These are phyloP conservation scores for Hypoxylon intermedium DNA, from an alignment of 495 filamentous ascomycete genomes.

Conservation along the genomic window DNA sequence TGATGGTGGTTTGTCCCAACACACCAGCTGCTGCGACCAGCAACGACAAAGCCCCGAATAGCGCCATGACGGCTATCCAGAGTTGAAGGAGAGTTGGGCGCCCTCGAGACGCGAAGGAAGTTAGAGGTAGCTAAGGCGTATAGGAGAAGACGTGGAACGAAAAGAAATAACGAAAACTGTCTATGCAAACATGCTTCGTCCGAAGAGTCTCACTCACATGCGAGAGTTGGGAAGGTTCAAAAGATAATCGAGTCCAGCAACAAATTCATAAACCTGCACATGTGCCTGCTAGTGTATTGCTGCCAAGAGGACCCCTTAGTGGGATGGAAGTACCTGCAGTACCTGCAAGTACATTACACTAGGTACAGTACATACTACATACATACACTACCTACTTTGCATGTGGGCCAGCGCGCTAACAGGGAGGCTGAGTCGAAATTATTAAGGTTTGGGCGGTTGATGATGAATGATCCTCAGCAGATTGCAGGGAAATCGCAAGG, in stretches of 20 bases:
- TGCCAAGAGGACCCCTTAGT: neutral
- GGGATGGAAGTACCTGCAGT: conserved; percentile 13
- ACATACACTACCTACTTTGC: too few species aligned
- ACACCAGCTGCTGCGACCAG: conserved; percentile 28
- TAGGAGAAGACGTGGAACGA: neutral
- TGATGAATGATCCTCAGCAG: conserved; percentile 15
- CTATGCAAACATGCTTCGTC: conserved; percentile 6
- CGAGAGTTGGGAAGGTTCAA: conserved; percentile 14
- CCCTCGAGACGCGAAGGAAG: conserved; percentile 13
- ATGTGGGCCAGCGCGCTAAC: conserved; percentile 18
- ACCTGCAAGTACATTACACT: too few species aligned
- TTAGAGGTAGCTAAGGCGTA: neutral
- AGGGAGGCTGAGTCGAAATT: conserved; percentile 14
- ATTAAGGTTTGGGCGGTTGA: conserved; percentile 13
- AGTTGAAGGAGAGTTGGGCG: conserved; percentile 3
- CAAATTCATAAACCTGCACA: neutral
- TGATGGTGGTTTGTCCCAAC: conserved; percentile 35
- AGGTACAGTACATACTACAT: too few species aligned
- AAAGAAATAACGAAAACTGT: neutral
- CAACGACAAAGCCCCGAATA: conserved; percentile 27
- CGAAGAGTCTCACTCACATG: neutral
- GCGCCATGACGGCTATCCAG: conserved; percentile 28
- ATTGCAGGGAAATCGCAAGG: conserved; percentile 15
- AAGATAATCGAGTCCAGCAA: conserved; percentile 7
- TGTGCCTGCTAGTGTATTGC: neutral